Evolutionary conservation across 805 yeast species (phyloP).

Genomic region (Candida odintsovae): DNA sequence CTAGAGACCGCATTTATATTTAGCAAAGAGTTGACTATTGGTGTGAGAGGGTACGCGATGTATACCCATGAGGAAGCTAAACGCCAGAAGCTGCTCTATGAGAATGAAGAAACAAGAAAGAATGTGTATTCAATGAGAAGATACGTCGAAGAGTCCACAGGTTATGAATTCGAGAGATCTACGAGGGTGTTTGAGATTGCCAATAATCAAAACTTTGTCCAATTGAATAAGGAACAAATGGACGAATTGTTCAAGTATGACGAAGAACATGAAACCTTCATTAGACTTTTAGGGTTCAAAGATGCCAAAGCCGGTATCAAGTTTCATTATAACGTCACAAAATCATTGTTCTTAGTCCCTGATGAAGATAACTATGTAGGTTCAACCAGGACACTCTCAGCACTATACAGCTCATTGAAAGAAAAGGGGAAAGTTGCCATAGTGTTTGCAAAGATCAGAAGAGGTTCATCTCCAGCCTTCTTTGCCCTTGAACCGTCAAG

Average conservation of each 20-base stretch:
- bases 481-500: conserved; percentile 56
- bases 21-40: conserved; percentile 49
- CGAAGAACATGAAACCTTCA: conserved; percentile 36
- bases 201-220: conserved; percentile 27
- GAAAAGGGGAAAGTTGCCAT: conserved; percentile 53
- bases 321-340: conserved; percentile 45
- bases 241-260: conserved; percentile 28
- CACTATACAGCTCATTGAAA: conserved; percentile 57
- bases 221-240: conserved; percentile 32
- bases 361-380: conserved; percentile 54
- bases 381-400: conserved; percentile 60
- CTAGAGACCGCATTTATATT: conserved; percentile 59
- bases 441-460: conserved; percentile 63
- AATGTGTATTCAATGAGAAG: conserved; percentile 45
- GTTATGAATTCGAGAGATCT: conserved; percentile 34
- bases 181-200: conserved; percentile 41
- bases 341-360: conserved; percentile 63
- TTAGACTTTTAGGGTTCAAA: conserved; percentile 68
- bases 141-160: conserved; percentile 35
- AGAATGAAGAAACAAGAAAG: conserved; percentile 43
- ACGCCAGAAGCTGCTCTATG: conserved; percentile 47
- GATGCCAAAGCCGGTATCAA: conserved; percentile 34
- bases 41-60: conserved; percentile 68
- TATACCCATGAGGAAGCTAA: conserved; percentile 47
- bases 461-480: conserved; percentile 47